These are phyloP conservation scores for Sarocladiaceae sp. DNA, from an alignment of 2,329 filamentous ascomycete genomes.

Conservation along the genomic window DNA sequence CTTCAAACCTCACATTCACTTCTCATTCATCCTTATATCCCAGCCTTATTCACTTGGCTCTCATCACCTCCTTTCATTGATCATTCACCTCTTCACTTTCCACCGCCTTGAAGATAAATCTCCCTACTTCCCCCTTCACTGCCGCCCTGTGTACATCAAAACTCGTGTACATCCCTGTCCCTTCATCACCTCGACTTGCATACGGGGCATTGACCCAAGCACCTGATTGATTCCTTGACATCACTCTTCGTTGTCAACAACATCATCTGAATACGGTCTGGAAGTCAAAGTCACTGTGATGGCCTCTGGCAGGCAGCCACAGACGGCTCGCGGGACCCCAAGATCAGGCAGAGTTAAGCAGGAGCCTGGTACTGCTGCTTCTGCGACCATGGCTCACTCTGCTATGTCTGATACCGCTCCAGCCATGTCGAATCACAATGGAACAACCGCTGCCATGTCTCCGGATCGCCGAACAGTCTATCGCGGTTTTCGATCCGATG, in stretches of 20 bases:
- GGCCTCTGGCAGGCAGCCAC: background rate
- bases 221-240: conserved; percentile 1
- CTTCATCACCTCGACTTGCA: too few species aligned
- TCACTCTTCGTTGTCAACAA: background rate
- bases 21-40: conserved; percentile 11
- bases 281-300: too few species aligned
- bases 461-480: conserved; percentile 16
- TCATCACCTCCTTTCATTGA: background rate
- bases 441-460: conserved; percentile 11
- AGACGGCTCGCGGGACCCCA: background rate
- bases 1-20: conserved; percentile 11
- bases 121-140: too few species aligned
- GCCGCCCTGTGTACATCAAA: too few species aligned
- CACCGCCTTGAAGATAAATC: too few species aligned
- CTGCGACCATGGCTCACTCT: background rate
- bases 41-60: background rate
- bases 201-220: too few species aligned
- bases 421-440: conserved; percentile 12
- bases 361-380: background rate
- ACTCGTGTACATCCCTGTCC: too few species aligned
- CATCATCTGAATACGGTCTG: background rate
- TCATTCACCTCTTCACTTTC: too few species aligned
- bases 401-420: background rate
- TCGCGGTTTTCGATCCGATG: conserved; percentile 28
- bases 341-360: conserved; percentile 2